phyloP scores from a whole-genome alignment of 2,329 filamentous ascomycete species.

The Neospermospora avenae region DNA sequence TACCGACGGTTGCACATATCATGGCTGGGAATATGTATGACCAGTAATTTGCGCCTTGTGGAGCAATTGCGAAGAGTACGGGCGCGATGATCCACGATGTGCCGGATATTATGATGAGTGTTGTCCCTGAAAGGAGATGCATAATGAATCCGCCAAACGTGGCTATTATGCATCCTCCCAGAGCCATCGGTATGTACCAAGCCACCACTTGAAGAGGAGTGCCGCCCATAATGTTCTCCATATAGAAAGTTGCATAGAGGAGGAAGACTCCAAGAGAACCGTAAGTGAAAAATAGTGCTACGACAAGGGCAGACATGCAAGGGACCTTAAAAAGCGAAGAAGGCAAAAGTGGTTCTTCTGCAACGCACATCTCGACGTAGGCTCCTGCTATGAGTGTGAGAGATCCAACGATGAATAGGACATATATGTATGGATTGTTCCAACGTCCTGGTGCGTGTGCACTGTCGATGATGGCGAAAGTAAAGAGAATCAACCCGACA shows the following conservation, averaged over 20 bases:
- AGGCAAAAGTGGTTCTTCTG: conserved; percentile 65
- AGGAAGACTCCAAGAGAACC: conserved; percentile 67
- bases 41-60: conserved; percentile 50
- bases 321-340: conserved; percentile 65
- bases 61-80: conserved; percentile 52
- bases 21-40: conserved; percentile 69
- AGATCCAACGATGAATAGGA: conserved; percentile 61
- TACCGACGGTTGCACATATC: conserved; percentile 66
- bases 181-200: conserved; percentile 62
- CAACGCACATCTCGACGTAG: conserved; percentile 71
- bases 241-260: conserved; percentile 67
- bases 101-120: conserved; percentile 51
- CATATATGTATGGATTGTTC: conserved; percentile 69
- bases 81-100: conserved; percentile 49
- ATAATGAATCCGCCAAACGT: conserved; percentile 53
- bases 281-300: conserved; percentile 63
- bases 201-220: conserved; percentile 54
- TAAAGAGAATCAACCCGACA: conserved; percentile 63
- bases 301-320: conserved; percentile 61
- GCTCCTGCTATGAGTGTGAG: conserved; percentile 57
- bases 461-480: conserved; percentile 73
- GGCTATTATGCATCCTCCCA: conserved; percentile 67
- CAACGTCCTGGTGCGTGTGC: conserved; percentile 66
- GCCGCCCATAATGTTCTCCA: conserved; percentile 50
- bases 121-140: conserved; percentile 50